Conservation (phyloP, 305 asterid genomes). For the Stenogyne calaminthoides region DNA sequence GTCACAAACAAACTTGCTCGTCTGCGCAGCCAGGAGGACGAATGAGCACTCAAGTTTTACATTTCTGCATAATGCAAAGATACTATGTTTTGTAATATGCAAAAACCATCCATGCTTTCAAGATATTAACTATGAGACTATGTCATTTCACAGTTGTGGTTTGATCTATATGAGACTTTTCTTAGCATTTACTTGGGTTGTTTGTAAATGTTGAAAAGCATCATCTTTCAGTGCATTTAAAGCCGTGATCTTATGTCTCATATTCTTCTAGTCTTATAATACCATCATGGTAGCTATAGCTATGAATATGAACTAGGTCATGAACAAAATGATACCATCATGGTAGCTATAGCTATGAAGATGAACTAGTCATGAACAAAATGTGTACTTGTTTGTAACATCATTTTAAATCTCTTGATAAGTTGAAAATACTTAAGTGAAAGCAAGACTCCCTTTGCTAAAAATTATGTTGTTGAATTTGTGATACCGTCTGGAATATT, state of each 20-base stretch:
- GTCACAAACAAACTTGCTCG: conserved; percentile 74
- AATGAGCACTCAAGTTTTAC: conserved; percentile 33
- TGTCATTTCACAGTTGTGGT: background rate
- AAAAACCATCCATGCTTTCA: background rate
- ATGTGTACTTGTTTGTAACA: too few species aligned
- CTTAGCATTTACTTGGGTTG: background rate
- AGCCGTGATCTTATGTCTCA: too few species aligned
- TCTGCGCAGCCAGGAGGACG: conserved; percentile 74
- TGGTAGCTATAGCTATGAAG: too few species aligned
- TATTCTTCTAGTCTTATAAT: too few species aligned
- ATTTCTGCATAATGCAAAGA: background rate
- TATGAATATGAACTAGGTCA: too few species aligned
- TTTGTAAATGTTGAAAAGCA: background rate
- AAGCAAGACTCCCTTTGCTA: background rate
- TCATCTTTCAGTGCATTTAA: background rate
- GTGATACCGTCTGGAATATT: too few species aligned
- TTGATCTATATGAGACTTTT: background rate
- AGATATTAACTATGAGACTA: background rate
- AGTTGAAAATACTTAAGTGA: too few species aligned
- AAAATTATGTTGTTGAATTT: background rate
- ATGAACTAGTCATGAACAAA: too few species aligned
- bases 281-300: too few species aligned
- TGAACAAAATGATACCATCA: too few species aligned
- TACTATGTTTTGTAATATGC: conserved; percentile 2
- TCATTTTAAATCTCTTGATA: too few species aligned